Evolutionary conservation across 352 stramenopile genomes (phyloP), one percentile per base, ranked within the genome.

Genomic region (Pythium scleroteichum): DNA sequence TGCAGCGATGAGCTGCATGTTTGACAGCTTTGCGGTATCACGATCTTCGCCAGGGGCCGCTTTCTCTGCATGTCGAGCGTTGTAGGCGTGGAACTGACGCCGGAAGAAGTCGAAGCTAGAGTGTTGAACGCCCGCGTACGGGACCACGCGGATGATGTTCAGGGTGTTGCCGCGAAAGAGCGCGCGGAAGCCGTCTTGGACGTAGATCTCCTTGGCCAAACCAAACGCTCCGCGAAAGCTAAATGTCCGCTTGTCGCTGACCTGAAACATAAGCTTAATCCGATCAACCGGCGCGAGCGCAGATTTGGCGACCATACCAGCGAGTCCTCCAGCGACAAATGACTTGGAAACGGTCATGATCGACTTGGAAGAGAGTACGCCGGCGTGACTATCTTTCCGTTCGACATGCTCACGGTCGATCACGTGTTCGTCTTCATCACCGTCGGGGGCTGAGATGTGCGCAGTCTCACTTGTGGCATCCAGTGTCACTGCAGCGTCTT

Each of bases 181-280:
- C 20, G 79, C 80, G 19, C 72, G 68, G 35, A 88, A 88, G 19
- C 86, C 86, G 55, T 92, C 79, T 19, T 87, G 71, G 4, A 80
- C 63, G 58, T 89, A 89, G 35, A 95, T 95, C 29, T 85, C 69
- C 12, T 64, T 72, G 6, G 66, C 82, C 44, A 95, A 68, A 29
- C 67, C 64, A 47, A 68, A 71, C 4, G 82, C 86, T 46, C 93
- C 92, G 20, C 81, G 75, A 54, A 95, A 87, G 40, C 72, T 90
- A 45, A 95, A 95, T 32, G 71, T 59, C 5, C 75, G 75, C 53
- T 82, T 77, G 24, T 90, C 83, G 33, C 78, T 87, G 40, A 94
- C 85, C 62, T 96, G 87, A 48, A 96, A 94, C 39, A 96, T 56
- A 23, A 96, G 88, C 59, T 96, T 96, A 16, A 96, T 70, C 23